Base-by-base conservation (phyloP, 306 rosid genomes). In the Quercus gilva region DNA sequence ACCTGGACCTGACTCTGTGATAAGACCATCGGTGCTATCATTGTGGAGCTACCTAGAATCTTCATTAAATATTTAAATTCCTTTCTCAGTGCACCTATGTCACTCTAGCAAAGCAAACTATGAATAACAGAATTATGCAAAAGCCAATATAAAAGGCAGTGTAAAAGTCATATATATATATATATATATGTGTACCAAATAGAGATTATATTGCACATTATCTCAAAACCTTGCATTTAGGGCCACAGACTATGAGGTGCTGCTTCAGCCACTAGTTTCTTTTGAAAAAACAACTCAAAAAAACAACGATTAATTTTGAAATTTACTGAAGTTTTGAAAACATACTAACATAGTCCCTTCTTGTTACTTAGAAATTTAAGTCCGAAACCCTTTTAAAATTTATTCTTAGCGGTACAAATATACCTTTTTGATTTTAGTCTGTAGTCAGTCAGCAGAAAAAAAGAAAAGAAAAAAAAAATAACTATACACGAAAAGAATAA, bases 1-100 rank as follows among this genome's bases (percentile, higher is more conserved):
- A 64, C 70, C 70, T 17, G n/a, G 8, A 60, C 67, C 19, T 15
- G 29, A 6, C 43, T 15, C 71, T 65, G 23, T 33, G 15, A 2
- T 33, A 65, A 18, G 35, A 17, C 72, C 18, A 18, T 67, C 11
- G 21, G 35, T 64, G 55, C 64, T 53, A 60, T 31, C 29, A 73
- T 61, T 77, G 73, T 61, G 25, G 49, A 43, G 76, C 64, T 79
- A 75, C 77, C 83, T 58, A 65, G 51, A 55, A 61, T 33, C 81
- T 64, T 51, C 35, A 57, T 45, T 57, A 18, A 37, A 37, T 37
- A 37, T 37, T 37, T 37, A 37, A 60, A 49, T 55, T 78, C 77
- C 53, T 37, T 71, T 73, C 78, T 26, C 53, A 45, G 21, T 76
- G 31, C 29, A 51, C 63, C 6, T 13, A 2, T n/a, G 21, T 8